phyloP scores from a whole-genome alignment of 1,284 basidiomycete genomes.

The Malassezia obtusa region DNA sequence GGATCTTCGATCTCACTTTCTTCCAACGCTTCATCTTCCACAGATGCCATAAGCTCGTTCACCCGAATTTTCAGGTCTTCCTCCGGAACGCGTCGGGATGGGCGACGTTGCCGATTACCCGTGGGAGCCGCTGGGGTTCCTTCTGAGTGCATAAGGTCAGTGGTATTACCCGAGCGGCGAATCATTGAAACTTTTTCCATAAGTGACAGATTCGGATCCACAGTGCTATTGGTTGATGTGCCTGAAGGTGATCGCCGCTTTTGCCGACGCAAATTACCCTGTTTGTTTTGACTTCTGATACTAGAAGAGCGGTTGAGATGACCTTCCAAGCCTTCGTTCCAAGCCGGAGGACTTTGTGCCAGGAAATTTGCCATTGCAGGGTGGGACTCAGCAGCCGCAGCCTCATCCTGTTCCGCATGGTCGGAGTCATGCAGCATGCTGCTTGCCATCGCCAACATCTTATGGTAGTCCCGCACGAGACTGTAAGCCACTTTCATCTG shows the following conservation, averaged over 20 bases:
- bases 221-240: not conserved
- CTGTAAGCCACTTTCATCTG: slow-evolving; percentile 95
- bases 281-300: slow-evolving; percentile 17
- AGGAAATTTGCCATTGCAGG: slow-evolving; percentile 51
- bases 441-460: slow-evolving; percentile 62
- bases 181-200: not conserved
- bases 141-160: slow-evolving; percentile 13
- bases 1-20: slow-evolving; percentile 22
- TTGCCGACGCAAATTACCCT: not conserved
- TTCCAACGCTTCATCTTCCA: slow-evolving; percentile 27
- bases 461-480: slow-evolving; percentile 76
- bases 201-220: not conserved
- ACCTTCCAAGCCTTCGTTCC: slow-evolving; percentile 51
- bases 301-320: slow-evolving; percentile 26
- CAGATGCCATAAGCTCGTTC: slow-evolving; percentile 19
- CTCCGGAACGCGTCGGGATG: slow-evolving; percentile 2
- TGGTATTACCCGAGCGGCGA: slow-evolving; percentile 11
- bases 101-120: slow-evolving; percentile 2
- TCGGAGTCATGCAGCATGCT: slow-evolving; percentile 10
- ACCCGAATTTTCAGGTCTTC: slow-evolving; percentile 11
- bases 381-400: slow-evolving; percentile 34
- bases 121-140: not conserved
- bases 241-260: not conserved
- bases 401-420: slow-evolving; percentile 21
- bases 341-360: slow-evolving; percentile 52